phyloP scores from a whole-genome alignment of 169 alveolate species.

The Plasmodium malariae region DNA sequence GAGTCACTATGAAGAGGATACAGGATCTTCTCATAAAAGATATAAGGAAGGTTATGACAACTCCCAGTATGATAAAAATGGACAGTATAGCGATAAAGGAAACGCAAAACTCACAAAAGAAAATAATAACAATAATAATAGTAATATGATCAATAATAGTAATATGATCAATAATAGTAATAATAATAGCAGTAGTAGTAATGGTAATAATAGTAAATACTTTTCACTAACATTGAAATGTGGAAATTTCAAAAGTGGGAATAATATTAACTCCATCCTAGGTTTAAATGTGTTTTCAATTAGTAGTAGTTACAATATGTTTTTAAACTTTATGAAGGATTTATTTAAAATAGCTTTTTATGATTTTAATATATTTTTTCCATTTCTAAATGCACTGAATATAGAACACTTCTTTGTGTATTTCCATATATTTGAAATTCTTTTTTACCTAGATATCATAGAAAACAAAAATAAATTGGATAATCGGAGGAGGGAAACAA shows the following conservation, averaged over 20 bases:
- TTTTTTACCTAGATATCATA: slow-evolving; percentile 13
- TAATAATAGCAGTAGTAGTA: not conserved
- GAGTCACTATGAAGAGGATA: not conserved
- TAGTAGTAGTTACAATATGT: slow-evolving; percentile 27
- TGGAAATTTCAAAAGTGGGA: slow-evolving; percentile 21
- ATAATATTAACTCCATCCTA: not conserved
- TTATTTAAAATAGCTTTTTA: slow-evolving; percentile 46
- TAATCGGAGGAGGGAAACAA: slow-evolving; percentile 12
- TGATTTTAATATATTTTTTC: slow-evolving; percentile 49
- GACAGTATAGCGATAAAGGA: not conserved
- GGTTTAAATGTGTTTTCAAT: slow-evolving; percentile 26
- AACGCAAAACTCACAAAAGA: not conserved
- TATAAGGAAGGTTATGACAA: no score
- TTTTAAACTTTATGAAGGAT: slow-evolving; percentile 35
- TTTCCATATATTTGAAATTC: slow-evolving; percentile 61
- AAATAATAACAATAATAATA: not conserved
- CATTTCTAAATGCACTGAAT: slow-evolving; percentile 30
- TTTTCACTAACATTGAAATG: slow-evolving; percentile 29
- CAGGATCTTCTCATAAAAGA: no score
- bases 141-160: not conserved
- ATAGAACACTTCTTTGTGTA: slow-evolving; percentile 30
- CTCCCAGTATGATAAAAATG: no score
- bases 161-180: not conserved
- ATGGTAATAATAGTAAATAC: not conserved
- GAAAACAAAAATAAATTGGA: slow-evolving; percentile 2